Evolutionary conservation across 176 grass and related monocot genomes (phyloP), one percentile per base, ranked within the genome.

Genomic region (Hsuehochloa calcarea): DNA sequence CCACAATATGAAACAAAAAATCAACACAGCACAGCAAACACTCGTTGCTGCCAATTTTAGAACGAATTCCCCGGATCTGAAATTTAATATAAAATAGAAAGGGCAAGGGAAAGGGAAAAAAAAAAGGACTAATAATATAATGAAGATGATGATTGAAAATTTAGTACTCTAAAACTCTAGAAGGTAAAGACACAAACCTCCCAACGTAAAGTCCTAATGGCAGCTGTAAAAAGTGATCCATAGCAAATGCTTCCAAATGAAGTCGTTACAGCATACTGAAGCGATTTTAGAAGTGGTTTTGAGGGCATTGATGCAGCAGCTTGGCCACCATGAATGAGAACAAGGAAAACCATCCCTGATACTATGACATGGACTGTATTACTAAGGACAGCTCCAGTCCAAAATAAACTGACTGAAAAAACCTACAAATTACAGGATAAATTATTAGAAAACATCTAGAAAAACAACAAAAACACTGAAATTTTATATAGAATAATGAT

Each of bases 201-300:
- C 96, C 96, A 98, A 27, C 96, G 93, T 50, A 98, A 56, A 80
- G 96, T 95, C 83, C 96, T 93, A 70, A 98, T 98, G 70, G 93
- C 93, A 89, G 96, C 96, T 7, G 96, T 98, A 80, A 98, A 98
- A 60, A 98, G 93, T 55, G 96, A 98, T 64, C 96, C 96, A 75
- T 98, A 98, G 88, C 96, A 98, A 92, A 98, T 98, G 70, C 96
- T 98, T 75, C 96, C 96, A 70, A 98, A 98, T 50, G 91, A 95
- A 81, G 91, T 98, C 16, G 93, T 98, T 58, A 96, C 75, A 81
- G 96, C 93, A 74, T 94, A 92, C 44, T 85, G 91, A 56, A 98
- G 77, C 23, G 91, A 90, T 70, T 90, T 98, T 38, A 94, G 41
- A 80, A 98, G 72, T 63, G 96, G 91, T 59, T 96, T 98, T 55